These are phyloP conservation scores for Fusarium sp. DNA, from an alignment of 2,329 filamentous ascomycete genomes.

Conservation along the genomic window DNA sequence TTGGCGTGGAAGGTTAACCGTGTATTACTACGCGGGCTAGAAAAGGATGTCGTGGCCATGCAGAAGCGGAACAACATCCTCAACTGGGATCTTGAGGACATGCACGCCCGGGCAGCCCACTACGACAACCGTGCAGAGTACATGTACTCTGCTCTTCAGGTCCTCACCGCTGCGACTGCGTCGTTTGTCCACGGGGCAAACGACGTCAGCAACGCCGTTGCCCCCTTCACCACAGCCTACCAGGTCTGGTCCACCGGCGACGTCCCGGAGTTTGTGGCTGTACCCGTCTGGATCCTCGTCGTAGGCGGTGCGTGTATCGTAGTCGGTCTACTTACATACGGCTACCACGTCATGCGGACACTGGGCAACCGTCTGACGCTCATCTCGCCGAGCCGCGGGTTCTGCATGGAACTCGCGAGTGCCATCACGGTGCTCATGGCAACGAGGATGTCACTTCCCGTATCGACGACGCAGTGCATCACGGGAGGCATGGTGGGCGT, in stretches of 20 bases:
- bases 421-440: slow-evolving; percentile 69
- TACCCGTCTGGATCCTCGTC: slow-evolving; percentile 68
- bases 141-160: slow-evolving; percentile 67
- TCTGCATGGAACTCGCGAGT: slow-evolving; percentile 68
- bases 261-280: slow-evolving; percentile 55
- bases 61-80: slow-evolving; percentile 59
- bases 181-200: slow-evolving; percentile 75
- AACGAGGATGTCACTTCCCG: slow-evolving; percentile 62
- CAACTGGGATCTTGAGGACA: slow-evolving; percentile 58
- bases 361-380: slow-evolving; percentile 69
- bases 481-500: slow-evolving; percentile 71
- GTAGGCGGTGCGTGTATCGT: slow-evolving; percentile 62
- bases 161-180: slow-evolving; percentile 68
- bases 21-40: slow-evolving; percentile 57
- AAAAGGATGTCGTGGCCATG: slow-evolving; percentile 58
- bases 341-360: slow-evolving; percentile 71
- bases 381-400: slow-evolving; percentile 67
- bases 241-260: slow-evolving; percentile 63
- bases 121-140: slow-evolving; percentile 71
- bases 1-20: slow-evolving; percentile 53
- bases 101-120: slow-evolving; percentile 65
- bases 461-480: slow-evolving; percentile 73
- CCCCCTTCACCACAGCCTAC: slow-evolving; percentile 70
- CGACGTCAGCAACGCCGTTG: slow-evolving; percentile 70
- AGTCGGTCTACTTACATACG: slow-evolving; percentile 66